phyloP scores from a whole-genome alignment of 2,329 filamentous ascomycete species.

The Ophiostoma sp. region DNA sequence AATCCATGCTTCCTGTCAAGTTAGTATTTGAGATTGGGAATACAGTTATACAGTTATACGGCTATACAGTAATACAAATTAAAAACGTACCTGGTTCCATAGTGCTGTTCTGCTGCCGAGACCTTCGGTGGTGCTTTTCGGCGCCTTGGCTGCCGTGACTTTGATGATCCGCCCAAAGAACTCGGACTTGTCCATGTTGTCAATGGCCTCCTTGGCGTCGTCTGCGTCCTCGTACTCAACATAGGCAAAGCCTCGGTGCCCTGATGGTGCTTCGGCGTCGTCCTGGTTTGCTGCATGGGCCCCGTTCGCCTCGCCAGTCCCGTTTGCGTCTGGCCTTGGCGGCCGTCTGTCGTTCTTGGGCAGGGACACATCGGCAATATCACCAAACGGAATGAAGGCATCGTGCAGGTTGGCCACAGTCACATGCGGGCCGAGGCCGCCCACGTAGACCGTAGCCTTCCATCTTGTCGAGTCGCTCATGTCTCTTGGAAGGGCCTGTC shows the following conservation, averaged over 20 bases:
- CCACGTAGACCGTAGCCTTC: slow-evolving; percentile 89
- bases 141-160: slow-evolving; percentile 84
- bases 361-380: slow-evolving; percentile 84
- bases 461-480: slow-evolving; percentile 82
- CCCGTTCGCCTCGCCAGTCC: neutral
- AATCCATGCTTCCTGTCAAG: slow-evolving; percentile 77
- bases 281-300: neutral
- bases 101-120: slow-evolving; percentile 88
- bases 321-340: slow-evolving; percentile 10
- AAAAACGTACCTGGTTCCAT: slow-evolving; percentile 79
- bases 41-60: neutral
- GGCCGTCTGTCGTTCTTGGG: slow-evolving; percentile 72
- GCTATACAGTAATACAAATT: neutral
- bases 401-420: slow-evolving; percentile 72
- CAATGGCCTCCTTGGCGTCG: slow-evolving; percentile 90
- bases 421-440: slow-evolving; percentile 75
- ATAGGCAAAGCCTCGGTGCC: slow-evolving; percentile 88
- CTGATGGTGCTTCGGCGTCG: neutral
- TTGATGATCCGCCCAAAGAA: slow-evolving; percentile 89
- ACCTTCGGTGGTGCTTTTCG: slow-evolving; percentile 81
- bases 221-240: slow-evolving; percentile 83
- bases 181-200: slow-evolving; percentile 98
- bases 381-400: slow-evolving; percentile 94
- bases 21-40: slow-evolving; percentile 23
- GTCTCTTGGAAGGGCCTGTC: neutral